phyloP scores from a whole-genome alignment of 1,139 yeast species.

The Lodderomyces margitis region DNA sequence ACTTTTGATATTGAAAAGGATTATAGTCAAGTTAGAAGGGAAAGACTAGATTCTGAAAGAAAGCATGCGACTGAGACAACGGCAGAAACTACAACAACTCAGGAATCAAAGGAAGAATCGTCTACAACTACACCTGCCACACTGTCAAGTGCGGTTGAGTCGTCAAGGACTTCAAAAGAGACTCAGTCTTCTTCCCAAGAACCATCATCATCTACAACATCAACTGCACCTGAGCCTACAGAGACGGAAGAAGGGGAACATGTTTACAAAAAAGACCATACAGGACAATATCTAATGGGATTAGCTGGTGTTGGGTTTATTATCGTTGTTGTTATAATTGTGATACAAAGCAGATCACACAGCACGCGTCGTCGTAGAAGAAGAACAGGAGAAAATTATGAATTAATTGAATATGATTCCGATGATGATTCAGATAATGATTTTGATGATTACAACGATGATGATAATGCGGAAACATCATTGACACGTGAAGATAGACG shows the following conservation, averaged over 20 bases:
- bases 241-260: slow-evolving; percentile 15
- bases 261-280: slow-evolving; percentile 29
- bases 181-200: slow-evolving; percentile 7
- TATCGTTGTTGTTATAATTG: slow-evolving; percentile 51
- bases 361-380: slow-evolving; percentile 53
- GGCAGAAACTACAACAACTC: slow-evolving; percentile 3
- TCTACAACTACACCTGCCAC: slow-evolving; percentile 6
- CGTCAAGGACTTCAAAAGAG: slow-evolving; percentile 3
- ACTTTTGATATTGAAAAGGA: slow-evolving; percentile 39
- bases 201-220: slow-evolving; percentile 3
- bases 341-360: slow-evolving; percentile 50
- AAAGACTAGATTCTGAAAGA: slow-evolving; percentile 8
- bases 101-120: slow-evolving; percentile 3
- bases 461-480: slow-evolving; percentile 23
- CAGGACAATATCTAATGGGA: slow-evolving; percentile 59
- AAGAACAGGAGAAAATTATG: slow-evolving; percentile 51
- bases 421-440: slow-evolving; percentile 55
- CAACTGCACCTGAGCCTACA: slow-evolving; percentile 11
- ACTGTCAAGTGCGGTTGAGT: background rate
- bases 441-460: slow-evolving; percentile 26
- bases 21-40: slow-evolving; percentile 40
- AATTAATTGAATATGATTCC: slow-evolving; percentile 76
- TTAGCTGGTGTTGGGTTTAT: slow-evolving; percentile 60
- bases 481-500: slow-evolving; percentile 13
- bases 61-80: slow-evolving; percentile 5